Percentiles rank a stretch among this genome's conserved stretches.
Evolutionary conservation across 2,329 filamentous ascomycete species (phyloP).

Genomic region (Scedosporium aurantiacum): DNA sequence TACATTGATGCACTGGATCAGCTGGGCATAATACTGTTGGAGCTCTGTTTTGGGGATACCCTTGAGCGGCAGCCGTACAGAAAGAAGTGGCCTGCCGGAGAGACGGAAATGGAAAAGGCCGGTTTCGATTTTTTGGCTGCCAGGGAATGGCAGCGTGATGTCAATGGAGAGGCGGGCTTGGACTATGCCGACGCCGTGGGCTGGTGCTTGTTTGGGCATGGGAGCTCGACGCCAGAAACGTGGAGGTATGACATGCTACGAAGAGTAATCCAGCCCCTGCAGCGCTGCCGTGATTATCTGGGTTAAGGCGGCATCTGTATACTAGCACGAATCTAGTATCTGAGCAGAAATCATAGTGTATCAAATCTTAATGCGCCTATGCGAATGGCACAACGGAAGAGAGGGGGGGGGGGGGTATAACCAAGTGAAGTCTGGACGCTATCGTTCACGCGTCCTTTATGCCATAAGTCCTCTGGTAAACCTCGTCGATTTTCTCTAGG

Average conservation of each 20-base stretch:
- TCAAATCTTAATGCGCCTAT: no score
- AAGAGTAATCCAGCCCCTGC: background rate
- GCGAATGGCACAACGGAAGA: no score
- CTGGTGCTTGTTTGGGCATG: conserved; percentile 3
- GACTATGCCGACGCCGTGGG: conserved; percentile 5
- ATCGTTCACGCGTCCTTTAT: conserved; percentile 42
- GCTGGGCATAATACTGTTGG: conserved; percentile 3
- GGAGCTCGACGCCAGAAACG: background rate
- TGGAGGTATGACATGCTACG: background rate
- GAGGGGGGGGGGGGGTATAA: no score
- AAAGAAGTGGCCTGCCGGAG: conserved; percentile 30
- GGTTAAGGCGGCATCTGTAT: no score
- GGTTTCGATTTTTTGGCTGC: conserved; percentile 8
- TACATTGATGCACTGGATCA: background rate
- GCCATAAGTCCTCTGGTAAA: conserved; percentile 72
- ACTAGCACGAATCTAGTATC: no score
- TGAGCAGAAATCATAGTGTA: no score
- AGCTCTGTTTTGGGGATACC: conserved; percentile 3
- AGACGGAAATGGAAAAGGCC: background rate
- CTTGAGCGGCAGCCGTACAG: conserved; percentile 11
- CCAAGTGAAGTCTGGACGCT: no score
- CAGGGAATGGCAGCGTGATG: conserved; percentile 4
- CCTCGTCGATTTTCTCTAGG: conserved; percentile 68
- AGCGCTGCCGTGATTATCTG: background rate
- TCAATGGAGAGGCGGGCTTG: conserved; percentile 2